Percentiles rank a stretch among this genome's conserved stretches.
phyloP scores from a whole-genome alignment of 306 rosid species.

The Lotus japonicus region DNA sequence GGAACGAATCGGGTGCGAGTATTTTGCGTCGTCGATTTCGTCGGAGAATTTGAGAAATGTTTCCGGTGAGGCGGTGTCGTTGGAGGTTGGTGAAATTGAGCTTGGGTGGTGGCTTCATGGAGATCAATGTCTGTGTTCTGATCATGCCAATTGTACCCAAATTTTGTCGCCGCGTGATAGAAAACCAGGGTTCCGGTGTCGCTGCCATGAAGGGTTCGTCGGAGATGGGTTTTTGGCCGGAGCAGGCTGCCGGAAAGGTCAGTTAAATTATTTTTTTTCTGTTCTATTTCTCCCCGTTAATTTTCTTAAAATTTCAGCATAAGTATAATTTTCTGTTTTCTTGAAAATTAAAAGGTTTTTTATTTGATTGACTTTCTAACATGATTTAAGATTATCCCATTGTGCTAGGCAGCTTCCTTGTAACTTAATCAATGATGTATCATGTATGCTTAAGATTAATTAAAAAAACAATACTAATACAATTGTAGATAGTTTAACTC shows the following conservation, averaged over 20 bases:
- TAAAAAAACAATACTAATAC: too few relatives aligned
- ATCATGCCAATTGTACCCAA: constrained; percentile 40
- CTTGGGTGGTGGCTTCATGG: constrained; percentile 90
- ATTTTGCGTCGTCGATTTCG: constrained; percentile 57
- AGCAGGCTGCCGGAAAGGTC: constrained; percentile 76
- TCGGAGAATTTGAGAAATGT: constrained; percentile 24
- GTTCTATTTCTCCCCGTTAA: too few relatives aligned
- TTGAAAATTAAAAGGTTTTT: neutral
- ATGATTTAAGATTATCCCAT: too few relatives aligned
- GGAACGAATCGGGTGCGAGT: constrained; percentile 22
- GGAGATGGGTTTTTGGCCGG: constrained; percentile 80
- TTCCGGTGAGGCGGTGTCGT: constrained; percentile 32
- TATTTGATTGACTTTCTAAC: constrained; percentile 20
- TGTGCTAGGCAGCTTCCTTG: too few relatives aligned
- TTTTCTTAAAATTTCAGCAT: neutral
- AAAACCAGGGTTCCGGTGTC: constrained; percentile 39
- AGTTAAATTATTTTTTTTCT: constrained; percentile 16
- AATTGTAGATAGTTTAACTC: too few relatives aligned
- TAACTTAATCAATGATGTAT: too few relatives aligned
- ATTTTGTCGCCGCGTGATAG: constrained; percentile 29
- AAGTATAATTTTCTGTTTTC: neutral
- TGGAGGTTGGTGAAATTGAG: constrained; percentile 60
- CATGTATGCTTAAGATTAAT: too few relatives aligned
- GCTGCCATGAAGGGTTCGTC: constrained; percentile 42
- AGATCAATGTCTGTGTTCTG: constrained; percentile 42